phyloP scores from a whole-genome alignment of 2,329 filamentous ascomycete species.

The Pseudogymnoascus sp. region DNA sequence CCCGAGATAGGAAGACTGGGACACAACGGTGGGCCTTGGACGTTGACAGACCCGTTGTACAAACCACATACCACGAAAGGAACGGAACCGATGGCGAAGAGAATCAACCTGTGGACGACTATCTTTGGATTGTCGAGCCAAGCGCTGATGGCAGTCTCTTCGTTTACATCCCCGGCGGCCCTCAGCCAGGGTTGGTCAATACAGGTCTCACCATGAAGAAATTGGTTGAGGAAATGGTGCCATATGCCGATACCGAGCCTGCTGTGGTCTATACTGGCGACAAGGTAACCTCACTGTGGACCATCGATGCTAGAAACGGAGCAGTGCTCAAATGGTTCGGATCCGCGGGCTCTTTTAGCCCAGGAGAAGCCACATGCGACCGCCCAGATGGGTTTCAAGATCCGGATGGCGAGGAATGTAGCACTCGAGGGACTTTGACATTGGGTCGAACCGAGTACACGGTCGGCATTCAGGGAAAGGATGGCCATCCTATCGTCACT shows the following conservation, averaged over 20 bases:
- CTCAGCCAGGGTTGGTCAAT: slow-evolving; percentile 50
- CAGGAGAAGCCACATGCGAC: slow-evolving; percentile 36
- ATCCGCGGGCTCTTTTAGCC: slow-evolving; percentile 51
- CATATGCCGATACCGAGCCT: slow-evolving; percentile 65
- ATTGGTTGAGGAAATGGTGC: slow-evolving; percentile 73
- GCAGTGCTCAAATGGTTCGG: slow-evolving; percentile 78
- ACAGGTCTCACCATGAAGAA: slow-evolving; percentile 73
- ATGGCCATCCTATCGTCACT: slow-evolving; percentile 71
- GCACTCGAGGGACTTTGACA: slow-evolving; percentile 69
- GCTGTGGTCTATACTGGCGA: slow-evolving; percentile 82
- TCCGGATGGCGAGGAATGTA: slow-evolving; percentile 63
- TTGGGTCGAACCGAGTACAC: slow-evolving; percentile 85
- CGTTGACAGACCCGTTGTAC: slow-evolving; percentile 78
- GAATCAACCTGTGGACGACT: slow-evolving; percentile 60
- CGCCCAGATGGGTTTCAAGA: slow-evolving; percentile 52
- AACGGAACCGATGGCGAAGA: slow-evolving; percentile 53
- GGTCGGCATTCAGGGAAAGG: slow-evolving; percentile 72
- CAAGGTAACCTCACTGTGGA: slow-evolving; percentile 84
- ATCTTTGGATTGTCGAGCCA: slow-evolving; percentile 92
- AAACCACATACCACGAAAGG: slow-evolving; percentile 71
- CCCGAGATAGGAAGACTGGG: slow-evolving; percentile 80
- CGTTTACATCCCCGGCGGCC: slow-evolving; percentile 64
- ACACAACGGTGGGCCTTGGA: slow-evolving; percentile 77
- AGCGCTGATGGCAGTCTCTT: slow-evolving; percentile 80
- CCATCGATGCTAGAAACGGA: slow-evolving; percentile 79